Base-by-base conservation (phyloP, 352 stramenopile genomes). In the Phytophthora nicotianae region DNA sequence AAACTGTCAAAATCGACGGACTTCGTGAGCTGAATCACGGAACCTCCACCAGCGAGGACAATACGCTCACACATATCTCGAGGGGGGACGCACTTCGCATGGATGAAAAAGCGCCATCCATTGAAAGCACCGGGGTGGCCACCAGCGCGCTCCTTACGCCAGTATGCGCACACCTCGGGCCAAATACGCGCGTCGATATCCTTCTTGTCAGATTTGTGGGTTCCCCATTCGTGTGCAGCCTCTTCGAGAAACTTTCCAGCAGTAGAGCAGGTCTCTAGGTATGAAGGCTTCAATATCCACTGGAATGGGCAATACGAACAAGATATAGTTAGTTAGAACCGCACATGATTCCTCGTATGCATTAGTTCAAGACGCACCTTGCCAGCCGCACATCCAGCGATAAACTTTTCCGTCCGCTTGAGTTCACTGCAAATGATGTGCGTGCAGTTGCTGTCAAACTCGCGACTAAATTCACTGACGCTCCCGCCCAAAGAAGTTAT, bases 211-310 rank as follows among this genome's bases (percentile, higher is more conserved):
- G 50, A 60, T 24, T 76, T 74, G 14, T 75, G 72, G 5, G 40
- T 54, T 16, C 86, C 88, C 88, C 88, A 96, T 40, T 96, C 88
- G 45, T 94, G 80, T 4, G 63, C 59, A 17, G 59, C 43, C 63
- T 96, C 88, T 46, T 89, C 76, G 4, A 96, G 72, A 73, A 96
- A 96, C 10, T 64, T 58, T n/a, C 78, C 80, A 0, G 81, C 79
- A 23, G 54, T 51, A n/a, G 83, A 80, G 52, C 86, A 79, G 21
- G 79, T 79, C 16, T 89, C 74, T 19, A 96, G 48, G 50, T 88
- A 96, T n/a, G 86, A 91, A 33, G 85, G 86, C 56, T 89, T 91
- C 9, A 96, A 54, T 61, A 96, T 93, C 88, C 88, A 96, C 84
- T 95, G 52, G 21, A 35, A 41, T 42, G 21, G 20, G 59, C 17